Conservation (phyloP, 78 protist genomes). For the Speleostelium caveatum region DNA sequence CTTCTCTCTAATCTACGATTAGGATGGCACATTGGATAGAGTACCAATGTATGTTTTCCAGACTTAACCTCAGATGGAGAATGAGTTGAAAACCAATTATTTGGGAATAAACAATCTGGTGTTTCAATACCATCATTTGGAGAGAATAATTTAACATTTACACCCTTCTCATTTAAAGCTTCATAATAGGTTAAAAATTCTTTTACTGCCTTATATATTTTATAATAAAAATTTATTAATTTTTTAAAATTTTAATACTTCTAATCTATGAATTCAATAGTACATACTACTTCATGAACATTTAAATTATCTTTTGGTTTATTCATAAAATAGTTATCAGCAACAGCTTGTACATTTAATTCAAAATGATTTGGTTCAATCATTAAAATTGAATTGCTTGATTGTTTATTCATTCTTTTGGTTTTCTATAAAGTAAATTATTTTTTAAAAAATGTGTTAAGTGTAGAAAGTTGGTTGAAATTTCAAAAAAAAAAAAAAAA, state of each 20-base stretch:
- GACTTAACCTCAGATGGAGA: neutral
- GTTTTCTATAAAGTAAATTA: neutral
- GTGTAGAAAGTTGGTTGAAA: no score
- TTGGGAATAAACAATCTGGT: conserved; percentile 79
- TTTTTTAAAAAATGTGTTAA: no score
- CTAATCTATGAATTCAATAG: neutral
- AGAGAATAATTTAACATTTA: conserved; percentile 24
- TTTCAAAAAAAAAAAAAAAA: no score
- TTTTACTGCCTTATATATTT: neutral
- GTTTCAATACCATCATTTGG: conserved; percentile 67
- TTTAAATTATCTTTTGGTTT: conserved; percentile 37
- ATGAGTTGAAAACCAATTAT: conserved; percentile 80
- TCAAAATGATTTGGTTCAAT: conserved; percentile 57
- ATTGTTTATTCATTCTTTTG: conserved; percentile 27
- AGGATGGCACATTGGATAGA: conserved; percentile 68
- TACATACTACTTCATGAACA: conserved; percentile 28
- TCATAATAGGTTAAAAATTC: conserved; percentile 34
- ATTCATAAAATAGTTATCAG: conserved; percentile 64
- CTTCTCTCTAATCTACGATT: conserved; percentile 70
- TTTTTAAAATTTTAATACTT: neutral
- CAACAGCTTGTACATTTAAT: conserved; percentile 58
- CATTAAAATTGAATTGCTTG: conserved; percentile 66
- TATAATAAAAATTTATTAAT: neutral
- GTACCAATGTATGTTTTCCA: conserved; percentile 6
- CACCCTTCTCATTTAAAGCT: conserved; percentile 9